Base-by-base conservation (phyloP, 2,329 filamentous ascomycete genomes). In the Chaetothyriales sp. region DNA sequence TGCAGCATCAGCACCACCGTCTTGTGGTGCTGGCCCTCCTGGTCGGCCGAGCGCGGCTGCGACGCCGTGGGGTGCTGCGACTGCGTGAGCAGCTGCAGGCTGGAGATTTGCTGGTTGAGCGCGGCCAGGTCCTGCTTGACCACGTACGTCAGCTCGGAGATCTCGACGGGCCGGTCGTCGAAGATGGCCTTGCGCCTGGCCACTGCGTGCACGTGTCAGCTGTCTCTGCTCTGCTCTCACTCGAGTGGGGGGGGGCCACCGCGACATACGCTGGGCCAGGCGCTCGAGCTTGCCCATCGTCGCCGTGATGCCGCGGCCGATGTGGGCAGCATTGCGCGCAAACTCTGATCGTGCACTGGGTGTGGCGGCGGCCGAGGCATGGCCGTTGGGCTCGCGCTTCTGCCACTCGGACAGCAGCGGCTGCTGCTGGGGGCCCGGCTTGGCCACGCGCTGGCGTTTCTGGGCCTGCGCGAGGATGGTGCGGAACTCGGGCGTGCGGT, bases 151-250 rank as follows among this genome's bases (percentile, higher is more conserved):
- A 95, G 80, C 69, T 97, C 89, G 67, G 92, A 92, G 67, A 97
- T 95, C 70, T 98, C 92, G 51, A 95, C 86, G 0, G 92, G 89
- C 66, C 87, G 81, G 72, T 98, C 92, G 68, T 98, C 92, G 67
- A 98, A 98, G 44, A 98, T 81, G 8, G 92, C 95, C 70, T 95
- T 94, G 64, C 90, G 82, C 69, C 89, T 90, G n/a, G 92, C 92
- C 65, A 98, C 82, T 86, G 55, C 22, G 13, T 47, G 18, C 7
- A 28, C 56, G 44, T 52, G 48, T 48, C 44, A 48, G 46, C 52
- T 49, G 50, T 40, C 40, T 37, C 29, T 37, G 8, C 3, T 10
- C 33, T 40, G n/a, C 2, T 10, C 5, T 51, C 33, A 46, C 18
- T 9, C 37, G 43, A 6, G n/a, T 13, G 1, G 10, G 10, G 10